Evolutionary conservation across 2,329 filamentous ascomycete species (phyloP).

Genomic region (Aplosporella prunicola): DNA sequence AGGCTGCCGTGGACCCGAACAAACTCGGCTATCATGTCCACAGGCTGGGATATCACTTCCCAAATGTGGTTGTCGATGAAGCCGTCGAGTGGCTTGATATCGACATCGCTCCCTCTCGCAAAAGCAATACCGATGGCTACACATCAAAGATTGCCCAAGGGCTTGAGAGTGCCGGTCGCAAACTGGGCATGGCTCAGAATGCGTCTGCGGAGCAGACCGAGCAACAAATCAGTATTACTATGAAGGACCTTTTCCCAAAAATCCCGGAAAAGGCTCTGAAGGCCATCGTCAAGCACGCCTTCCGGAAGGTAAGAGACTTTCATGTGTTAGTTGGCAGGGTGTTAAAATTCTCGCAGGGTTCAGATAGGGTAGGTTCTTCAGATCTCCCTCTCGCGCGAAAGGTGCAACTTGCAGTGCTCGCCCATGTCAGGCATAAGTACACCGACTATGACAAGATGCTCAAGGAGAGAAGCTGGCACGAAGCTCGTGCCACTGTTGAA

Average conservation of each 20-base stretch:
- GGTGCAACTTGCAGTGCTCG: slow-evolving; percentile 52
- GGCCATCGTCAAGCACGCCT: slow-evolving; percentile 51
- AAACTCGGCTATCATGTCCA: slow-evolving; percentile 51
- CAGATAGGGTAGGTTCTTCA: slow-evolving; percentile 49
- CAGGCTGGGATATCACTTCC: slow-evolving; percentile 55
- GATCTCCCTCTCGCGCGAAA: slow-evolving; percentile 46
- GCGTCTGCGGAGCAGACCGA: slow-evolving; percentile 31
- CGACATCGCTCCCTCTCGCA: slow-evolving; percentile 16
- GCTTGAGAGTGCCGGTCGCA: slow-evolving; percentile 15
- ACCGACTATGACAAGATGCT: slow-evolving; percentile 54
- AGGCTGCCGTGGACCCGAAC: slow-evolving; percentile 40
- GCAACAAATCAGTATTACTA: slow-evolving; percentile 48
- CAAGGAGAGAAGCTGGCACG: slow-evolving; percentile 6
- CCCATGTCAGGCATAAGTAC: slow-evolving; percentile 53
- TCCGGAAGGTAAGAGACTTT: slow-evolving; percentile 41
- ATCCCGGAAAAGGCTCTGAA: slow-evolving; percentile 50
- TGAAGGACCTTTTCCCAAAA: slow-evolving; percentile 54
- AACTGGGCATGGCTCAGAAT: neutral
- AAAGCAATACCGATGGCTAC: slow-evolving; percentile 21
- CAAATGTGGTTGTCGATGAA: slow-evolving; percentile 47
- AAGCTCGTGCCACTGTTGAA: slow-evolving; percentile 46
- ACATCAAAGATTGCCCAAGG: slow-evolving; percentile 27
- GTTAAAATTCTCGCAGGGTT: slow-evolving; percentile 33
- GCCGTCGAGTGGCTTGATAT: slow-evolving; percentile 44
- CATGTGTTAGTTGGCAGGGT: neutral